These are phyloP conservation scores for Plantago coronopus DNA, from an alignment of 305 asterid genomes.

Conservation along the genomic window DNA sequence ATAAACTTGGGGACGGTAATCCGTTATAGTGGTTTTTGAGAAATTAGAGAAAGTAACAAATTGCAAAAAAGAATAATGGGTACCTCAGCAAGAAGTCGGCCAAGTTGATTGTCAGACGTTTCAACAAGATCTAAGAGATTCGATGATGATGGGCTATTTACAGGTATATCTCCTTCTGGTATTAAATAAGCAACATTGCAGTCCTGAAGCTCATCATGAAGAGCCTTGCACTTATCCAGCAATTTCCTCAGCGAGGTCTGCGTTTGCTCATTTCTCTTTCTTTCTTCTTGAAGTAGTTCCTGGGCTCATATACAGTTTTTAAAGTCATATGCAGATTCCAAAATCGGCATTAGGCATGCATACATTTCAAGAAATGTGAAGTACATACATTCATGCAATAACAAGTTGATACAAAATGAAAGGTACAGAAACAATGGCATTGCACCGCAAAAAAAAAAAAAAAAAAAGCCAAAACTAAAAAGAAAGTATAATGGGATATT, in stretches of 20 bases:
- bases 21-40: neutral
- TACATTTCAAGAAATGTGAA: conserved; percentile 3
- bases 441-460: no score
- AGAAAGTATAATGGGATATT: no score
- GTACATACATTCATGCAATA: conserved; percentile 19
- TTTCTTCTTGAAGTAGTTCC: conserved; percentile 63
- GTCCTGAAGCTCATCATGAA: conserved; percentile 56
- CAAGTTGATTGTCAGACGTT: conserved; percentile 62
- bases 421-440: no score
- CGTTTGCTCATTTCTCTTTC: conserved; percentile 42
- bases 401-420: conserved; percentile 10
- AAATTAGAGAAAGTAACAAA: conserved; percentile 6
- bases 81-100: conserved; percentile 83
- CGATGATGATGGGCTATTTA: conserved; percentile 35
- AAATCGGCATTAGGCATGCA: conserved; percentile 8
- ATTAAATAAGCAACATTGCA: conserved; percentile 41
- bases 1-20: neutral
- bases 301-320: conserved; percentile 38
- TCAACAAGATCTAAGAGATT: conserved; percentile 44
- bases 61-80: conserved; percentile 15
- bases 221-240: conserved; percentile 48
- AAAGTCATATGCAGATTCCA: conserved; percentile 18
- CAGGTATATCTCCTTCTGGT: conserved; percentile 33
- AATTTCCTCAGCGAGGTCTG: conserved; percentile 45
- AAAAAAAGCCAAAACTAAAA: neutral